Percentiles rank a stretch among this genome's conserved stretches.
Evolutionary conservation across 352 stramenopile genomes (phyloP).

Genomic region (Nothophytophthora sp.): DNA sequence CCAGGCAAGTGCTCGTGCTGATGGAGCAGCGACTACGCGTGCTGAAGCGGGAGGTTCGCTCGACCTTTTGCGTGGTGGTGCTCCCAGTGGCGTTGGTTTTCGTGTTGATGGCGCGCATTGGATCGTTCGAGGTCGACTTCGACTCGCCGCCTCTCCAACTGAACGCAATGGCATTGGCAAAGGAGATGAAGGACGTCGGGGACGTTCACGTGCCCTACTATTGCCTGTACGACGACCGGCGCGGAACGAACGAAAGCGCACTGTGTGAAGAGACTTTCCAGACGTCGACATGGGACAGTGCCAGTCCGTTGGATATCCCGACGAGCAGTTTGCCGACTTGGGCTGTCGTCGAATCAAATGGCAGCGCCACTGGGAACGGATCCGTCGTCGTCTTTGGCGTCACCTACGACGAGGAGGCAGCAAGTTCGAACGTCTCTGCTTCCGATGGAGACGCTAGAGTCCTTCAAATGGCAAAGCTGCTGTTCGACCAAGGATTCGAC

Average conservation of each 20-base stretch:
- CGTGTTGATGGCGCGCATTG: slow-evolving; percentile 20
- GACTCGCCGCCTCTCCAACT: background rate
- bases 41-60: slow-evolving; percentile 9
- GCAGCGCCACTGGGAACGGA: background rate
- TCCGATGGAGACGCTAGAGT: slow-evolving; percentile 12
- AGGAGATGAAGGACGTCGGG: background rate
- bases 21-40: slow-evolving; percentile 24
- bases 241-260: background rate
- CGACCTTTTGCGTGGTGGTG: slow-evolving; percentile 20
- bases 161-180: background rate
- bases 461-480: slow-evolving; percentile 31
- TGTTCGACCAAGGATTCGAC: slow-evolving; percentile 38
- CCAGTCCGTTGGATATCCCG: background rate
- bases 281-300: background rate
- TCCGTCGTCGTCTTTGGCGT: background rate
- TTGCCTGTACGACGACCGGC: background rate
- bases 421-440: background rate
- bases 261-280: background rate
- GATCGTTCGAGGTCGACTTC: slow-evolving; percentile 18
- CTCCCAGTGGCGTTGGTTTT: slow-evolving; percentile 27
- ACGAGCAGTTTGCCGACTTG: background rate
- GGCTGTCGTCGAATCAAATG: background rate
- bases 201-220: slow-evolving; percentile 6
- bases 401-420: background rate
- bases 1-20: slow-evolving; percentile 20